Conservation (phyloP, 2,329 filamentous ascomycete species). For the Colletotrichum sojae region DNA sequence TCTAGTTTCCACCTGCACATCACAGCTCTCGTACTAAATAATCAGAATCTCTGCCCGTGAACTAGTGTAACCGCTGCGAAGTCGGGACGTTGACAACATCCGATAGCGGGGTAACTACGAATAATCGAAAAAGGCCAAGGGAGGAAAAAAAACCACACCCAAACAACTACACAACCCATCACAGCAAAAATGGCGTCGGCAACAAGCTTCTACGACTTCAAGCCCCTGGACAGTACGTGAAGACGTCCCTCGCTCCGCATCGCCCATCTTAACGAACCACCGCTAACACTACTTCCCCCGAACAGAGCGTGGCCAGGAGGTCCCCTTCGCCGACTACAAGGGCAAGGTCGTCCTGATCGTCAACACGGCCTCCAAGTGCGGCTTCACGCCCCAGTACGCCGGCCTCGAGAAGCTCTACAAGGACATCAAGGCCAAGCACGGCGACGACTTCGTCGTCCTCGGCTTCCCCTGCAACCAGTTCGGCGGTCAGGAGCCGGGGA, state of each 20-base stretch:
- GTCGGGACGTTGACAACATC: constrained; percentile 18
- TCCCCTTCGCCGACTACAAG: constrained; percentile 79
- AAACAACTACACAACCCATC: constrained; percentile 20
- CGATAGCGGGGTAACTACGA: constrained; percentile 28
- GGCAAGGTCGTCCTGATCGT: constrained; percentile 96
- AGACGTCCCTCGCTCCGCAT: constrained; percentile 4
- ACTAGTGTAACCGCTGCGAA: neutral
- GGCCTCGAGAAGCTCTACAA: constrained; percentile 94
- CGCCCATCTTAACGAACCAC: neutral
- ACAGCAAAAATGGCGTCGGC: constrained; percentile 55
- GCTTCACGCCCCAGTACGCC: constrained; percentile 96
- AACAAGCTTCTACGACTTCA: constrained; percentile 83
- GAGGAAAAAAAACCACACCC: neutral
- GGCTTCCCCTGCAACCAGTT: constrained; percentile 99
- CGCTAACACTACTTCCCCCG: neutral
- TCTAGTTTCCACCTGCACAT: neutral
- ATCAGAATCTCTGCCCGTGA: neutral
- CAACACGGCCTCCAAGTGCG: constrained; percentile 99
- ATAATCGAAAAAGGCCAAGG: too few species aligned
- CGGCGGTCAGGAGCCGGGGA: constrained; percentile 88
- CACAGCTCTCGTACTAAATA: neutral
- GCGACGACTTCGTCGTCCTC: constrained; percentile 85
- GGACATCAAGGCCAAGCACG: constrained; percentile 76
- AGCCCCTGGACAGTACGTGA: constrained; percentile 82
- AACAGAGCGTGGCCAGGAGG: constrained; percentile 80